Evolutionary conservation across 2,329 filamentous ascomycete species (phyloP).

Genomic region (Botrytis fragariae): DNA sequence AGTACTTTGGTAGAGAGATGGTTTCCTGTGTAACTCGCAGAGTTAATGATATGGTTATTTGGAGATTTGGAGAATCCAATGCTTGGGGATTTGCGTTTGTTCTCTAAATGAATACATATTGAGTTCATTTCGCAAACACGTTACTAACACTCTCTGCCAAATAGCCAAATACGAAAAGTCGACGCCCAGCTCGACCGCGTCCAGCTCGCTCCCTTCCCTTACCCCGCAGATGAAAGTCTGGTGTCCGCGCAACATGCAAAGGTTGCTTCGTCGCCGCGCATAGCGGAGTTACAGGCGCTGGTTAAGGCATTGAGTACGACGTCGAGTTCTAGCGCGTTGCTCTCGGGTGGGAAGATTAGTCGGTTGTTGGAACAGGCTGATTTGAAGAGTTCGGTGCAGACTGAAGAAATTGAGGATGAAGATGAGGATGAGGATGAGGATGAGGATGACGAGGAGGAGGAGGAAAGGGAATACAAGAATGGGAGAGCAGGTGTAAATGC

Average conservation of each 20-base stretch:
- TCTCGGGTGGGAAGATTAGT: constrained; percentile 60
- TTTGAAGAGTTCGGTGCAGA: constrained; percentile 44
- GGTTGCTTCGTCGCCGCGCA: constrained; percentile 48
- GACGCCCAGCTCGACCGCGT: constrained; percentile 66
- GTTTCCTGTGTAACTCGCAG: neutral
- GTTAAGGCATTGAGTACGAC: constrained; percentile 70
- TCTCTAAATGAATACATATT: neutral
- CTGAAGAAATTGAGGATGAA: constrained; percentile 39
- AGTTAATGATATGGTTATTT: neutral
- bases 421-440: constrained; percentile 38
- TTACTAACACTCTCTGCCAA: neutral
- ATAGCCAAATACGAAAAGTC: constrained; percentile 56
- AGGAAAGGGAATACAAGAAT: constrained; percentile 29
- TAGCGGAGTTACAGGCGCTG: constrained; percentile 63
- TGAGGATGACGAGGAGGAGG: constrained; percentile 28
- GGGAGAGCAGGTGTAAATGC: constrained; percentile 16
- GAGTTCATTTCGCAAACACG: neutral
- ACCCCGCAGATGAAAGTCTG: constrained; percentile 41
- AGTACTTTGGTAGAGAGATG: neutral
- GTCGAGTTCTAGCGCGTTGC: constrained; percentile 59
- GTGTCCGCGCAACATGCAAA: constrained; percentile 28
- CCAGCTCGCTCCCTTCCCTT: constrained; percentile 47
- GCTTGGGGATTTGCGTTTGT: neutral
- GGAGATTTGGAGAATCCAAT: too few species aligned
- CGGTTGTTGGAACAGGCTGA: constrained; percentile 61